Base-by-base conservation (phyloP, 148 eudicot species). In the Diospyros lotus region DNA sequence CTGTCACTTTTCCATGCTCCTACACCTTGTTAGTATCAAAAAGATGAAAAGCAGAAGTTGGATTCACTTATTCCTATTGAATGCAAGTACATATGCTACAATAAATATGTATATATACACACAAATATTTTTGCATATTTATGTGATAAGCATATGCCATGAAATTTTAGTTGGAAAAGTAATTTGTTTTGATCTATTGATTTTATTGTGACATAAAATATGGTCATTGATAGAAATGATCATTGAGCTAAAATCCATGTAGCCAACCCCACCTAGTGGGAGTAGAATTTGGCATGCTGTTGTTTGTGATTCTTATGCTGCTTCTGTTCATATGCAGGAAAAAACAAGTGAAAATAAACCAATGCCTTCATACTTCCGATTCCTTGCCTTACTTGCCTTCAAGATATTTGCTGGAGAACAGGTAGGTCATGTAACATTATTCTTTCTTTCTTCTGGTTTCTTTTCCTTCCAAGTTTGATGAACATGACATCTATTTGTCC, bases 361-460 rank as follows among this genome's bases (percentile, higher is more conserved):
- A 43, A 96, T 93, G 98, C 98, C 99, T 68, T 85, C 99, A 66
- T 91, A 89, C 79, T 96, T 96, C 54, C 98, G 90, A 76, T 96
- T 96, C 88, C 87, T 96, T 79, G 94, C 98, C 64, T 82, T 96
- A 82, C 98, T 96, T 85, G 97, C 97, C 78, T 93, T 96, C 85
- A 96, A 96, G 84, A 93, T 96, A 75, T 96, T 96, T 84, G 82
- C 91, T 70, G 88, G 84, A 55, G 99, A 93, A 85, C 85, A 89
- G 89, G 99, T 95, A 65, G 53, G 51, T 70, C 8, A 66, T 80
- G 73, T 28, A 75, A 62, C 17, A 74, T 58, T 51, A 8, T 65
- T 61, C 45, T 2, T 70, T n/a, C 52, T 43, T 9, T 67, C 28
- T 72, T 14, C 40, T 69, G 39, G 2, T 69, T 53, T 53, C 6